Evolutionary conservation across 2,329 filamentous ascomycete genomes (phyloP).

Genomic region (Septoria linicola): DNA sequence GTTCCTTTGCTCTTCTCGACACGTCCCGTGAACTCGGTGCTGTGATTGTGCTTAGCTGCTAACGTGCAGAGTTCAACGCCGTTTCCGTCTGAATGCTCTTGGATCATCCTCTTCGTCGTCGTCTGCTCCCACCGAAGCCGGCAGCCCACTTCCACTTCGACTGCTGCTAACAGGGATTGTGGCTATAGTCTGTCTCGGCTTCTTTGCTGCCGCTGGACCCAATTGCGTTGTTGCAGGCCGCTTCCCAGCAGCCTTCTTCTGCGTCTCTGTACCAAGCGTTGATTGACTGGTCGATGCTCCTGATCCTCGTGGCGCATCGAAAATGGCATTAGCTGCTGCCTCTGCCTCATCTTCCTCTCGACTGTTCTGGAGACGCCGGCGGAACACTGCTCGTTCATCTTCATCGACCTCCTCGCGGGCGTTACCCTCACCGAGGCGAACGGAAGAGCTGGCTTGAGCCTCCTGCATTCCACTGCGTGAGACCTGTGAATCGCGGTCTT

Average conservation of each 20-base stretch:
- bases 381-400: conserved; percentile 31
- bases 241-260: conserved; percentile 32
- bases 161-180: conserved; percentile 2
- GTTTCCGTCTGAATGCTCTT: conserved; percentile 53
- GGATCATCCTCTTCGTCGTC: conserved; percentile 57
- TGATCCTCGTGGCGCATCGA: conserved; percentile 12
- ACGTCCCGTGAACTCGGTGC: too few species aligned
- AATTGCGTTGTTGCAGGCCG: conserved; percentile 28
- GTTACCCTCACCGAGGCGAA: conserved; percentile 11
- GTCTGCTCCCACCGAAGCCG: conserved; percentile 22
- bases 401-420: conserved; percentile 25
- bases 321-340: conserved; percentile 16
- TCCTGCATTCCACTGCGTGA: too few species aligned
- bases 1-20: too few species aligned
- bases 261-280: conserved; percentile 26
- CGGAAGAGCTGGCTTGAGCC: neutral
- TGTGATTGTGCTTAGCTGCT: too few species aligned
- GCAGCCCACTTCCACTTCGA: neutral
- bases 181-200: conserved; percentile 32
- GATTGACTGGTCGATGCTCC: conserved; percentile 19
- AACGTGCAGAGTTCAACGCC: conserved; percentile 19
- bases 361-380: conserved; percentile 32
- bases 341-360: conserved; percentile 33
- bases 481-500: conserved; percentile 8
- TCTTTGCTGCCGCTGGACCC: conserved; percentile 32